These are phyloP conservation scores for Podila horticola DNA, from an alignment of 192 early-diverging fungal genomes.

Conservation along the genomic window DNA sequence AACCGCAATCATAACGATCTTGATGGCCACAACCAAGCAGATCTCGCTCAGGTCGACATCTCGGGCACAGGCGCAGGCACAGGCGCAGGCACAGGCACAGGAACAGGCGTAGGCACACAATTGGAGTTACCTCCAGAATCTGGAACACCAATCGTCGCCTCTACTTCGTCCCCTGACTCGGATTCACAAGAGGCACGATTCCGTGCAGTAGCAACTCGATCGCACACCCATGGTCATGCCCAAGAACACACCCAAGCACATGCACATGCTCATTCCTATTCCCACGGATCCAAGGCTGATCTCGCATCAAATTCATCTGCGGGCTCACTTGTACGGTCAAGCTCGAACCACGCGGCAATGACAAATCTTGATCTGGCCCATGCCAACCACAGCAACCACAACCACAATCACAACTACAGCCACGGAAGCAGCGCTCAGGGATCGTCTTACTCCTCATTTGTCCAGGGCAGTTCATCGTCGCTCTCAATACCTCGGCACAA, in stretches of 20 bases:
- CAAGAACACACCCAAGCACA: not conserved
- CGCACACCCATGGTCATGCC: not conserved
- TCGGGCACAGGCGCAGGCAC: not conserved
- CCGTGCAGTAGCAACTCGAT: not conserved
- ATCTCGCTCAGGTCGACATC: not conserved
- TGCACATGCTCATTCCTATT: not conserved
- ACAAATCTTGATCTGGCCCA: conserved; percentile 22
- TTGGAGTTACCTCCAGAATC: conserved; percentile 11
- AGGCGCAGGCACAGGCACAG: not conserved
- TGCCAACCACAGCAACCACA: not conserved
- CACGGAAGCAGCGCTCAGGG: not conserved
- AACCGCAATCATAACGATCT: not conserved
- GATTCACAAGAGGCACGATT: not conserved
- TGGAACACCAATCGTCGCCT: conserved; percentile 22
- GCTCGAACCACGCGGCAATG: conserved; percentile 8
- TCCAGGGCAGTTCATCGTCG: conserved; percentile 1
- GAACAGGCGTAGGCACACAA: not conserved
- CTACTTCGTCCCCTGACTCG: not conserved
- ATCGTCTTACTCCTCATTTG: not conserved
- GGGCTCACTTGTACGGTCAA: conserved; percentile 10
- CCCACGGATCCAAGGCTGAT: conserved; percentile 4
- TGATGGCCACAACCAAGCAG: not conserved
- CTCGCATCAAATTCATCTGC: not conserved
- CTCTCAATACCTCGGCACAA: conserved; percentile 8
- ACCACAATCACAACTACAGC: not conserved